Conservation (phyloP, 805 yeast genomes). For the Saccharomycopsis fodiens region DNA sequence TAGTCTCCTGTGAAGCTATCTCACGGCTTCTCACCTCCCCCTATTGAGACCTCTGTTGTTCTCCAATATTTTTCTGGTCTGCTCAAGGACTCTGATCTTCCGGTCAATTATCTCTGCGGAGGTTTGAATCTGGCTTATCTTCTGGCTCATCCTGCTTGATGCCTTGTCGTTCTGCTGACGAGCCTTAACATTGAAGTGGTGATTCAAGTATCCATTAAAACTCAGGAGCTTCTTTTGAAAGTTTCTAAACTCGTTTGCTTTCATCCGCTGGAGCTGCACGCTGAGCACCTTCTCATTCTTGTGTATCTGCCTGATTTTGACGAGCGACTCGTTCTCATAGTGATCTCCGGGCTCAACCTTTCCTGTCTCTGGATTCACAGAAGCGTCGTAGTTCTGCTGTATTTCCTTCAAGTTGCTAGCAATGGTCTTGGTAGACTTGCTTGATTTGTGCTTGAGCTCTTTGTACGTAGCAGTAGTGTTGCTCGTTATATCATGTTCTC, state of each 20-base stretch:
- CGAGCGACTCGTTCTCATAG: slow-evolving; percentile 11
- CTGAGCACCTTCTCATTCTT: slow-evolving; percentile 12
- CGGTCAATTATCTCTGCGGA: slow-evolving; percentile 20
- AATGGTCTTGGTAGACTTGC: slow-evolving; percentile 1
- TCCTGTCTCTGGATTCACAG: background rate
- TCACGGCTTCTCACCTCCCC: background rate
- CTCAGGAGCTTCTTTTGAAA: slow-evolving; percentile 8
- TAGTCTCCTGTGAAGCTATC: too few relatives aligned
- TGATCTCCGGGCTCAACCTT: background rate
- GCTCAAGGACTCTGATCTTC: slow-evolving; percentile 18
- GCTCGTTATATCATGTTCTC: background rate
- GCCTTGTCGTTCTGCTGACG: slow-evolving; percentile 1
- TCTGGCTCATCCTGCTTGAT: slow-evolving; percentile 5
- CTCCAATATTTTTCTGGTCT: slow-evolving; percentile 11
- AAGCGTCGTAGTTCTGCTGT: slow-evolving; percentile 1
- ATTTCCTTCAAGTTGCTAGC: background rate
- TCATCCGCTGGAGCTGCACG: slow-evolving; percentile 8
- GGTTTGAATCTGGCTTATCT: slow-evolving; percentile 13
- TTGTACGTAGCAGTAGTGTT: slow-evolving; percentile 1
- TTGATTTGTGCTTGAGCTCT: slow-evolving; percentile 3
- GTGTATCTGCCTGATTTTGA: slow-evolving; percentile 17
- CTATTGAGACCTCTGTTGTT: background rate
- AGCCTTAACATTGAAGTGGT: slow-evolving; percentile 7
- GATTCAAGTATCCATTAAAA: slow-evolving; percentile 7
- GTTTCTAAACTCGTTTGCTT: slow-evolving; percentile 3